Percentiles rank a stretch among this genome's conserved stretches.
Evolutionary conservation across 2,329 filamentous ascomycete species (phyloP).

Genomic region (Aspergillus versicolor): DNA sequence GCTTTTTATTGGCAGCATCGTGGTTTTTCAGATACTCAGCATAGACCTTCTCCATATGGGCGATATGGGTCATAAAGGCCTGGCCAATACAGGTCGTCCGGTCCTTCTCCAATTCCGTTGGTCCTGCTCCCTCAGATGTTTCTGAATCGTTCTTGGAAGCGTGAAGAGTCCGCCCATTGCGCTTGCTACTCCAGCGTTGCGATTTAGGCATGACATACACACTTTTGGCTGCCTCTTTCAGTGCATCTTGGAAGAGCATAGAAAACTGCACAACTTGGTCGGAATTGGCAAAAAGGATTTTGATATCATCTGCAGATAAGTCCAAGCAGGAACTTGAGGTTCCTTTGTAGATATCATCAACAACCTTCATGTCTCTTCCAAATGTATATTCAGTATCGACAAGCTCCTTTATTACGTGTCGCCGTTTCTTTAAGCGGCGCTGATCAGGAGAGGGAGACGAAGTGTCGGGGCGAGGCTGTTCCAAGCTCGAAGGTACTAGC

Average conservation of each 20-base stretch:
- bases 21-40: constrained; percentile 65
- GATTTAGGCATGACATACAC: constrained; percentile 70
- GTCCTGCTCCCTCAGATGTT: constrained; percentile 25
- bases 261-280: constrained; percentile 89
- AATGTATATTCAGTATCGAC: constrained; percentile 91
- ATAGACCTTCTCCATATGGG: constrained; percentile 64
- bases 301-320: constrained; percentile 79
- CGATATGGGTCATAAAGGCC: constrained; percentile 56
- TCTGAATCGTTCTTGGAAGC: constrained; percentile 31
- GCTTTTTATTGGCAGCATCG: constrained; percentile 61
- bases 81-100: constrained; percentile 58
- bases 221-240: constrained; percentile 76
- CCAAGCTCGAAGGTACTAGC: constrained; percentile 30
- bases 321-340: constrained; percentile 80
- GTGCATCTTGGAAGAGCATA: constrained; percentile 70
- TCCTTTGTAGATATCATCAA: constrained; percentile 96
- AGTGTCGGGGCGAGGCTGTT: constrained; percentile 22
- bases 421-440: constrained; percentile 70
- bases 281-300: constrained; percentile 87
- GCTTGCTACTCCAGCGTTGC: constrained; percentile 54
- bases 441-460: constrained; percentile 40
- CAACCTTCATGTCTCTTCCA: constrained; percentile 92
- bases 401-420: constrained; percentile 84
- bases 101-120: constrained; percentile 57
- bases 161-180: constrained; percentile 44